Base-by-base conservation (phyloP, 2,329 filamentous ascomycete genomes). In the Claviceps maximensis region DNA sequence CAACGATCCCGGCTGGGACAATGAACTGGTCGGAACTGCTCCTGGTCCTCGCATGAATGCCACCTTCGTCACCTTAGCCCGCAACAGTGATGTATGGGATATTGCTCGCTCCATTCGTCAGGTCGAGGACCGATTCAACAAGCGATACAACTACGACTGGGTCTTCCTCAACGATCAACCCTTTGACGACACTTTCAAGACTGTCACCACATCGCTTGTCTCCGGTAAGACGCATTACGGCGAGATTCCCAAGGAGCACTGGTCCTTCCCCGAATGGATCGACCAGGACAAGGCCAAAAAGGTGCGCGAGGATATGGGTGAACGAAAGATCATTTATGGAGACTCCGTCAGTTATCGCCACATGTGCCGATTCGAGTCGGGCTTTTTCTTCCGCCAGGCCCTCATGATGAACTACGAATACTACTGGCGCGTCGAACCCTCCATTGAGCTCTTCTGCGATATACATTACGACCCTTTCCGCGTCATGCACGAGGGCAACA, bases 351-450 rank as follows among this genome's bases (percentile, higher is more conserved):
- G 88, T 73, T 98, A 98, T 75, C 84, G 93, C 58, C 94, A 98
- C 76, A 98, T 98, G 93, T 98, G 93, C 72, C 88, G 93, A 58
- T 98, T 95, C 67, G 93, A 98, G 72, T 97, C 91, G 8, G 93
- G 93, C 41, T 98, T 98, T 78, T 98, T 98, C 79, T 98, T 97
- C 82, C 89, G 86, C 56, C 93, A 98, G 69, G 80, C 82, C 31
- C 74, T 96, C 60, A 90, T 98, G 87, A 73, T 87, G 69, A 89
- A 97, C 68, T 98, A 95, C 71, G 93, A 98, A 67, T 98, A 89
- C 81, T 98, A 98, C 79, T 98, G 93, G 93, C 88, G 94, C 61
- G 93, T 98, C 15, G 93, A 98, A 77, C 93, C 93, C 62, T 93
- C 87, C 71, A 83, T 98, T 66, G 87, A 97, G 75, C 84, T 98